Evolutionary conservation across 225 moss, liverwort and hornwort genomes (phyloP).

Genomic region (Thuidium tamariscinum): DNA sequence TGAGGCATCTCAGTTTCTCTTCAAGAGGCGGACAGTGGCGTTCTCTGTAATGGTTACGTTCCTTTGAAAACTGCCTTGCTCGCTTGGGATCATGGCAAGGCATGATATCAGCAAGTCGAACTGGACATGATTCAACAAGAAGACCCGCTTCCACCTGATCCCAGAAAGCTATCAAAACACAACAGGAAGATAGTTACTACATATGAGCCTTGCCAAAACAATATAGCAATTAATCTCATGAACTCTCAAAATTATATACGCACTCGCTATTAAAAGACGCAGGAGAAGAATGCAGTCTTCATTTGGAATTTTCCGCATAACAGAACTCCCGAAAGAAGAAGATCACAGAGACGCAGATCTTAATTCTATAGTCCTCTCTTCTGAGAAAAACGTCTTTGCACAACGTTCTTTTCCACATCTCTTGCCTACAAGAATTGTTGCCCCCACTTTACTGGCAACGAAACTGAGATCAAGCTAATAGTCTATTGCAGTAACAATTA

Average conservation of each 20-base stretch:
- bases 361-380: background rate
- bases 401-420: background rate
- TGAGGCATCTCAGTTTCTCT: slow-evolving; percentile 41
- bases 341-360: background rate
- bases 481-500: background rate
- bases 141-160: slow-evolving; percentile 48
- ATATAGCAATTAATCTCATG: background rate
- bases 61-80: slow-evolving; percentile 33
- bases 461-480: background rate
- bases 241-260: background rate
- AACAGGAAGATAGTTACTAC: background rate
- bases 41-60: slow-evolving; percentile 44
- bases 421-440: background rate
- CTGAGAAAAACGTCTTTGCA: background rate
- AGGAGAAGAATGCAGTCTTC: background rate
- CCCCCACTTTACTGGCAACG: background rate
- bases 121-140: slow-evolving; percentile 37
- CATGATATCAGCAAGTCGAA: slow-evolving; percentile 41
- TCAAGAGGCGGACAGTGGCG: slow-evolving; percentile 42
- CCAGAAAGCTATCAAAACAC: slow-evolving; percentile 29
- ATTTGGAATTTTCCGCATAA: background rate
- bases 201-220: background rate
- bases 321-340: background rate
- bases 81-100: slow-evolving; percentile 61
- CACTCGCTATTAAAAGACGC: background rate